Evolutionary conservation across 306 rosid species (phyloP), one percentile per base, ranked within the genome.

Genomic region (Cyclanthera cordifolia): DNA sequence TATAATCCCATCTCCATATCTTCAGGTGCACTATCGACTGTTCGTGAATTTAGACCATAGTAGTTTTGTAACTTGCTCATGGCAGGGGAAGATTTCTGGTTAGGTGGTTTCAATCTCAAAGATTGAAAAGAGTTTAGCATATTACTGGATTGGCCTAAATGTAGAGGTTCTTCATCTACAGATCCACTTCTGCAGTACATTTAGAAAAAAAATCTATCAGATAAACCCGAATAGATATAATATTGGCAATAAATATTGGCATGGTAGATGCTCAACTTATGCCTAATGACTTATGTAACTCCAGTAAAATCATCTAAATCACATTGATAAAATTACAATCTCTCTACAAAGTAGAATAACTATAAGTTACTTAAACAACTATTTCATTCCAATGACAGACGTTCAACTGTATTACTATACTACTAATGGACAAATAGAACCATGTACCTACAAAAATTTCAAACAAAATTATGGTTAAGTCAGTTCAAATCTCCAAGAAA

Each of bases 51-150:
- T 41, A 85, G 85, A 25, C 91, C 88, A 57, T 90, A 87, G 81
- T 80, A 89, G 67, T 87, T 82, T 67, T 82, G 94, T 51, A 89
- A 79, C 73, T 76, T 83, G 75, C 73, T 72, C 94, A 89, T 89
- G 37, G 96, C 89, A 9, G 85, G 71, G 57, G 94, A 81, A 46
- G 69, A 70, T 73, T 69, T 75, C 54, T 69, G 73, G 53, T 56
- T 73, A 34, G 94, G 86, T 47, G 86, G 21, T 71, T 80, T 87
- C 70, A 77, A 53, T 74, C 90, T 77, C 20, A 73, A 56, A 45
- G 86, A 75, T 23, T 67, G 82, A 48, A 75, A 69, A 32, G 88
- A 75, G 66, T 82, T 88, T 78, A 75, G 72, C 76, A 57, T 32
- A 57, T 60, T 72, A 72, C 86, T 75, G 67, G 87, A 75, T 76